These are phyloP conservation scores for Syzygium grande DNA, from an alignment of 345 rosid genomes.

Conservation along the genomic window DNA sequence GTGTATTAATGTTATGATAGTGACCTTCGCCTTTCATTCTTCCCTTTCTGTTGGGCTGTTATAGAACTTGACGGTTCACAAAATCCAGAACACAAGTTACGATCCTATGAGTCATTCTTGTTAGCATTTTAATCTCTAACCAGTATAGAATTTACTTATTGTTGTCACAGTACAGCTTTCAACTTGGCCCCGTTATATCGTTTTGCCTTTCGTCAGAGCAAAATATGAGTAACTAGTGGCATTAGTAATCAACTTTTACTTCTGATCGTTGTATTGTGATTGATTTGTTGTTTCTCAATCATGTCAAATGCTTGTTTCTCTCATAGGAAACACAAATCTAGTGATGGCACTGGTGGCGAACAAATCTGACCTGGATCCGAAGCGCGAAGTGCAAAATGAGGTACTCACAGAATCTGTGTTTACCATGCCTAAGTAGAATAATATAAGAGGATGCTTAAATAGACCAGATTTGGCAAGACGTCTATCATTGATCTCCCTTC, in stretches of 20 bases:
- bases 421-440: background rate
- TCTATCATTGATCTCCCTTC: background rate
- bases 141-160: background rate
- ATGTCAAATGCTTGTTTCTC: background rate
- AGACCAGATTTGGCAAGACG: background rate
- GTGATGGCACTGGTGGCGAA: constrained; percentile 38
- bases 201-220: background rate
- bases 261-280: background rate
- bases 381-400: constrained; percentile 30
- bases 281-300: background rate
- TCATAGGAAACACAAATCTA: constrained; percentile 22
- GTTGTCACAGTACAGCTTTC: background rate
- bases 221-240: background rate
- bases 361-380: constrained; percentile 20
- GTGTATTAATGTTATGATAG: background rate
- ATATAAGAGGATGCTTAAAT: constrained; percentile 33
- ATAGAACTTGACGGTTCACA: background rate
- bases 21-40: background rate
- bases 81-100: background rate
- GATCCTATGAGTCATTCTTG: background rate
- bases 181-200: background rate
- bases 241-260: background rate
- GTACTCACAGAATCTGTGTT: background rate
- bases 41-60: background rate
- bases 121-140: background rate